Percentiles rank a stretch among this genome's conserved stretches.
Conservation (phyloP, 352 stramenopile species). For the Pythium dissimile region DNA sequence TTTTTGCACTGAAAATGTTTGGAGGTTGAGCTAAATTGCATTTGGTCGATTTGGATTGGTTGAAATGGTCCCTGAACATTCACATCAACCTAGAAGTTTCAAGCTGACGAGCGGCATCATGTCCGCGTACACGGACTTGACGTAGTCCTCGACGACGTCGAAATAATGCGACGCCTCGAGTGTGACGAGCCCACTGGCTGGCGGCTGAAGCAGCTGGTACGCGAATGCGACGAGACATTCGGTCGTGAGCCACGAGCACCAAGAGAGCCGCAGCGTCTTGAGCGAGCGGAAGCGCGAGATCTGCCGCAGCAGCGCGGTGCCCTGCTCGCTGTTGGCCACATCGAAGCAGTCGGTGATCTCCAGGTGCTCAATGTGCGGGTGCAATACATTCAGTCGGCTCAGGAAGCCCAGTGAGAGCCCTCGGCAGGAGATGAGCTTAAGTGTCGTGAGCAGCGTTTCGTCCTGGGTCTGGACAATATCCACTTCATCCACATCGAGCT, state of each 20-base stretch:
- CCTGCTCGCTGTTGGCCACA: constrained; percentile 32
- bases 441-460: constrained; percentile 42
- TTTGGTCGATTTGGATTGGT: background rate
- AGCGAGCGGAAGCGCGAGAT: constrained; percentile 50
- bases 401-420: constrained; percentile 54
- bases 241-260: constrained; percentile 79
- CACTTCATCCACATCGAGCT: constrained; percentile 66
- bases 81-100: background rate
- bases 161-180: constrained; percentile 69
- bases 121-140: constrained; percentile 58
- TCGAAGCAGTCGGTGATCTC: constrained; percentile 77
- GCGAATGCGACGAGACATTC: constrained; percentile 69
- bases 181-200: constrained; percentile 36
- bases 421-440: constrained; percentile 69
- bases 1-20: background rate
- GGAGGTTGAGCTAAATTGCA: background rate
- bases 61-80: constrained; percentile 2
- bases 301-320: constrained; percentile 42
- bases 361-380: constrained; percentile 54
- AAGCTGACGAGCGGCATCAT: constrained; percentile 25
- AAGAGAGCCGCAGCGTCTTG: constrained; percentile 70
- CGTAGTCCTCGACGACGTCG: constrained; percentile 73
- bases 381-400: constrained; percentile 29
- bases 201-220: constrained; percentile 62
- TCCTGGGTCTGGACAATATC: constrained; percentile 60